Base-by-base conservation (phyloP, 805 yeast species). In the Candida vartiovaarae region DNA sequence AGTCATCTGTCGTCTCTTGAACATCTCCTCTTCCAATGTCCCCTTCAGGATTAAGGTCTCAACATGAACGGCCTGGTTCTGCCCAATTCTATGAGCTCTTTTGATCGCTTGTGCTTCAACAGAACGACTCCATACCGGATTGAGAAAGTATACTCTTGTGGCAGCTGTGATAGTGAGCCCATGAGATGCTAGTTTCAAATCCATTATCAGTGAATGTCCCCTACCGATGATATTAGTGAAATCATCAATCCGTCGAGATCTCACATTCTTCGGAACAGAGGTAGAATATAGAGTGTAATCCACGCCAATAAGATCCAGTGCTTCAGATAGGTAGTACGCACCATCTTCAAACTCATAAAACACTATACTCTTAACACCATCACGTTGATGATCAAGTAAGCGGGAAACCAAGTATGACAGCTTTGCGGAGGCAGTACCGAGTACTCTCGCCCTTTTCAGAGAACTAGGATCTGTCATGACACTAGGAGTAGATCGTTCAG, bases 41-140 rank as follows among this genome's bases (percentile, higher is more conserved):
- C 75, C 80, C 41, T 71, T 64, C 52, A 82, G 57, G 3, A 82
- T 74, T 44, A 82, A 61, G 0, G 88, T 82, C 54, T 82, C 88
- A n/a, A 82, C 89, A 56, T 60, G 63, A 0, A 82, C 88, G 23
- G 76, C 76, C n/a, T 68, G 63, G 0, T 68, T 65, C 50, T 82
- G 89, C 0, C 90, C 89, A 57, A 82, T 82, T 60, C 89, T 71
- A 61, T 82, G 90, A 0, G 88, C 83, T 64, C 90, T 73, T 50
- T 83, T 81, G 39, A 82, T 80, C 1, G 88, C 88, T 53, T 82
- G 89, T 0, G 88, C 88, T 56, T 82, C 89, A 20, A 77, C 66
- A 0, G 84, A 72, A 44, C 78, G 68, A 49, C 72, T 76, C 89
- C 88, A 82, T 2, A 82, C 81, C 1, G 88, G 88, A 50, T 74